Base-by-base conservation (phyloP, 179 eudicot species). In the Beta corolliflora region DNA sequence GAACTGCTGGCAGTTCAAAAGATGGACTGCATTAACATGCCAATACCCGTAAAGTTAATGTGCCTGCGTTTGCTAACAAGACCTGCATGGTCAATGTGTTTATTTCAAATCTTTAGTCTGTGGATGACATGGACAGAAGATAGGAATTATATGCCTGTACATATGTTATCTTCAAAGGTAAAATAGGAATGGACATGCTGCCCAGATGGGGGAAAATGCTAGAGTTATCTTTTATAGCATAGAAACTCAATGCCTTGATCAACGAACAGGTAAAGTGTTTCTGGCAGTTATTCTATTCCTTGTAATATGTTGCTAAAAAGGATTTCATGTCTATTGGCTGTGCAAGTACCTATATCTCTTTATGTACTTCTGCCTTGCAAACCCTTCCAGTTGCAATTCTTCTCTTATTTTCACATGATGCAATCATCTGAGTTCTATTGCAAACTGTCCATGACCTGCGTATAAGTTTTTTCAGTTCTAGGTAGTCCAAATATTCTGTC, bases 191-290 rank as follows among this genome's bases (percentile, higher is more conserved):
- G 64, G 71, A 50, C 41, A 23, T 77, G 45, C 61, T 23, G 29
- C 71, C 31, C 66, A 2, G 1, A 61, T 4, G 60, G 21, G 63
- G 48, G 65, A 64, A 67, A 18, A 7, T 69, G 64, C 44, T 64
- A 64, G 15, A 10, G 53, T 41, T 21, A 21, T 18, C 21, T 12
- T 31, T 12, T 15, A 56, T 23, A 69, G 21, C 60, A 68, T 50
- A 44, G 19, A 78, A 79, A 59, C 50, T 44, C 71, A 59, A 72
- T n/a, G n/a, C 15, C 50, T 29, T 71, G 75, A 14, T 55, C 41
- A 7, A 25, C 25, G 64, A 21, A 59, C 70, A 79, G 82, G 82
- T 71, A 59, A 7, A 10, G 4, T 45, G 29, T 5, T 56, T 44
- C 19, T 59, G 66, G n/a, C 31, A 23, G 9, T 60, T 60, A 19